Conservation (phyloP, 2,329 filamentous ascomycete genomes). For the Cytospora piceicola region DNA sequence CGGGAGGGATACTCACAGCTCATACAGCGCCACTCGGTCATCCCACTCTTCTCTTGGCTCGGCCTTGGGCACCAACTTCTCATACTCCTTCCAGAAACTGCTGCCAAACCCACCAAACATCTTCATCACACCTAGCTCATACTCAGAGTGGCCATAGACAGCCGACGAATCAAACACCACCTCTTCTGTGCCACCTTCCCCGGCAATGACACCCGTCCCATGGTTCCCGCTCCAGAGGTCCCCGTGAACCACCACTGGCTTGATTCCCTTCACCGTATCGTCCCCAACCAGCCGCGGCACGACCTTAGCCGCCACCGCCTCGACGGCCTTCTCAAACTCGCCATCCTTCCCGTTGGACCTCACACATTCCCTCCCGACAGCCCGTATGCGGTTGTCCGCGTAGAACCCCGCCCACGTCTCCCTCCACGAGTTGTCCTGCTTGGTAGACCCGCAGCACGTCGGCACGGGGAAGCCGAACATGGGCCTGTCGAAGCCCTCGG, state of each 20-base stretch:
- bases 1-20: constrained; percentile 63
- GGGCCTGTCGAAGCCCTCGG: constrained; percentile 59
- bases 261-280: constrained; percentile 64
- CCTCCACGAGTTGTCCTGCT: constrained; percentile 76
- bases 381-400: constrained; percentile 72
- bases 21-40: constrained; percentile 81
- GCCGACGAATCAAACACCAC: constrained; percentile 82
- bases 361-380: constrained; percentile 63
- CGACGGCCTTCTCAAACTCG: constrained; percentile 66
- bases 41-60: constrained; percentile 82
- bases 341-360: constrained; percentile 66
- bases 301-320: constrained; percentile 64
- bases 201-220: constrained; percentile 64
- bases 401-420: constrained; percentile 85
- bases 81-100: constrained; percentile 77
- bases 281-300: constrained; percentile 79
- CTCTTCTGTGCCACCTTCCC: constrained; percentile 62
- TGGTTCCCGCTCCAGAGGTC: constrained; percentile 95
- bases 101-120: constrained; percentile 91
- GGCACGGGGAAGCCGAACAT: constrained; percentile 83
- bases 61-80: constrained; percentile 72
- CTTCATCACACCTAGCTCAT: constrained; percentile 89
- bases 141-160: constrained; percentile 87
- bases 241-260: constrained; percentile 84
- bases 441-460: constrained; percentile 85